Evolutionary conservation across 2,329 filamentous ascomycete species (phyloP).

Genomic region (Macrophomina pseudophaseolina): DNA sequence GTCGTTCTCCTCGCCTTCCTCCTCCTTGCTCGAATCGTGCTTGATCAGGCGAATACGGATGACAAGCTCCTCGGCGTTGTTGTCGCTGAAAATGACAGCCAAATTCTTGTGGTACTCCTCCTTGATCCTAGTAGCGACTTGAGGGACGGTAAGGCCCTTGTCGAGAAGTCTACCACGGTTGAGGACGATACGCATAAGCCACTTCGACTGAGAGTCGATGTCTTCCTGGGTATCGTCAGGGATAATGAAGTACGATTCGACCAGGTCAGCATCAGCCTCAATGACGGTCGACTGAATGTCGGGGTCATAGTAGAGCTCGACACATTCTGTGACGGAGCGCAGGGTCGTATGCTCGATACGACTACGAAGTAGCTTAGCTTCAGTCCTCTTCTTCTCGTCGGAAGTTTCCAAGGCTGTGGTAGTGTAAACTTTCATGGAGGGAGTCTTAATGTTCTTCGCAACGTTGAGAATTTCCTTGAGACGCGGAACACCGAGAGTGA

Average conservation of each 20-base stretch:
- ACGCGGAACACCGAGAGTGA: conserved; percentile 97
- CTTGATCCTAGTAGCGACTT: conserved; percentile 89
- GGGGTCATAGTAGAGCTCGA: conserved; percentile 97
- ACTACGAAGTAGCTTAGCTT: conserved; percentile 79
- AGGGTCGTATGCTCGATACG: conserved; percentile 93
- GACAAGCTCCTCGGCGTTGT: conserved; percentile 94
- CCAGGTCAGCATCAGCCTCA: conserved; percentile 86
- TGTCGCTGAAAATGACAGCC: conserved; percentile 94
- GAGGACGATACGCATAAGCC: conserved; percentile 91
- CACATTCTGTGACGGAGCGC: conserved; percentile 86
- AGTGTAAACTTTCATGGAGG: conserved; percentile 79
- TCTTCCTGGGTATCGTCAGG: conserved; percentile 77
- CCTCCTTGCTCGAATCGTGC: conserved; percentile 63
- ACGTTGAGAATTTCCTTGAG: conserved; percentile 99
- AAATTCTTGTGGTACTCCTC: conserved; percentile 83
- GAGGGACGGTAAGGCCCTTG: conserved; percentile 87
- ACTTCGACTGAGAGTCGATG: conserved; percentile 76
- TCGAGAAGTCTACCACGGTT: conserved; percentile 95
- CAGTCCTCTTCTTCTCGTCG: conserved; percentile 75
- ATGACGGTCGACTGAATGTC: conserved; percentile 86
- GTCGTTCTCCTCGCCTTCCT: conserved; percentile 79
- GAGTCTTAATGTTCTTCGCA: conserved; percentile 97
- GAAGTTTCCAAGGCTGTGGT: conserved; percentile 50
- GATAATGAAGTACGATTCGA: conserved; percentile 95
- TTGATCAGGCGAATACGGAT: conserved; percentile 87